Evolutionary conservation across 2,329 filamentous ascomycete genomes (phyloP), one percentile per base, ranked within the genome.

Genomic region (Xylaria sp.): DNA sequence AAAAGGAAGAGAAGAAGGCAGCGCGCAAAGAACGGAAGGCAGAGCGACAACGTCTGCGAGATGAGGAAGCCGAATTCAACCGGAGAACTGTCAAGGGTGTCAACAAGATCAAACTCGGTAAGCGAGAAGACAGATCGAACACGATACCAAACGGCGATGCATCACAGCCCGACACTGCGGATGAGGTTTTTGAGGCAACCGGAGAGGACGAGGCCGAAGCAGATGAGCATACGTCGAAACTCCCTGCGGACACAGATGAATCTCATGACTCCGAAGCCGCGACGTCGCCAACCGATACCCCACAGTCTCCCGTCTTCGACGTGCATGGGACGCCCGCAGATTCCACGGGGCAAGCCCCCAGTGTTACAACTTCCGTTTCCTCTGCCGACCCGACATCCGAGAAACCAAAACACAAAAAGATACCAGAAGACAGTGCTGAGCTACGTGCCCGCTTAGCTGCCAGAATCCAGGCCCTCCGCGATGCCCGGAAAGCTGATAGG

Each of bases 401-500:
- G 69, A 89, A 89, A 76, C 87, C 88, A 15, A 92, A 91, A 79
- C 87, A 89, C 71, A 87, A 90, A 77, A 90, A 89, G 75, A 82
- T 91, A 36, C 91, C 91, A 64, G 84, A 89, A 71, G 91, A 94
- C 77, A 91, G 91, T 51, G 89, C 93, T 69, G 89, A 91, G 31
- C 88, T 97, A 56, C 90, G 92, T 76, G 89, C 91, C 66, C 91
- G 94, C 54, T 86, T 99, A 60, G 90, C 92, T 66, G 92, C 92
- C 74, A 92, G 90, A 71, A 94, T 99, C 64, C 93, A 96, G 74
- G 91, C 91, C 55, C 89, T 98, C 59, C 92, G 95, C 68, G 92
- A 93, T 10, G 90, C 90, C 31, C 91, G 96, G 68, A 97, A 97
- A 80, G 94, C 95, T 6, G 94, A 97, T 75, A 93, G 92, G 0